These are phyloP conservation scores for Turritis glabra DNA, from an alignment of 345 rosid genomes.

Conservation along the genomic window DNA sequence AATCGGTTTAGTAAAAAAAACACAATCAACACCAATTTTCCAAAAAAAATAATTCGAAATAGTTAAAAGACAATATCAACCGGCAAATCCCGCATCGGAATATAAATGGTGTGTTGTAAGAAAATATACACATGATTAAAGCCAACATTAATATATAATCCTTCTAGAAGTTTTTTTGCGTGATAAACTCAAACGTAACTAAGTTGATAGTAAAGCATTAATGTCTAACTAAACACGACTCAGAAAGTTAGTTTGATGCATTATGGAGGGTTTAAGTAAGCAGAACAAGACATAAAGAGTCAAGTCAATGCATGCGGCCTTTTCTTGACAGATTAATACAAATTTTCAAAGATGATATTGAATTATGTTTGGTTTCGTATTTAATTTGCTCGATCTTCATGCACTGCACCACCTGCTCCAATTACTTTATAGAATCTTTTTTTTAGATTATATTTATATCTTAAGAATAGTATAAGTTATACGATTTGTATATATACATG, in stretches of 20 bases:
- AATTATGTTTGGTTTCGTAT: neutral
- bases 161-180: neutral
- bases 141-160: neutral
- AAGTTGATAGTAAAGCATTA: neutral
- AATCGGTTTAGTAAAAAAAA: neutral
- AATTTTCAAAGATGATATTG: neutral
- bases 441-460: too few species aligned
- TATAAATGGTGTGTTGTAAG: neutral
- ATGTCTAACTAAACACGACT: slow-evolving; percentile 3
- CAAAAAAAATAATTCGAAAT: neutral
- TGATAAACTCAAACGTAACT: neutral
- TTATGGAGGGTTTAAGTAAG: slow-evolving; percentile 5
- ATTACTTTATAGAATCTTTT: too few species aligned
- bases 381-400: neutral
- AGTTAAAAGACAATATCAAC: neutral
- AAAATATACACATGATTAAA: neutral
- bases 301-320: slow-evolving; percentile 31
- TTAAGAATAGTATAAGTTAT: too few species aligned
- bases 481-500: neutral
- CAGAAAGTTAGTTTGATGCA: neutral
- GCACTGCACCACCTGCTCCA: slow-evolving; percentile 4
- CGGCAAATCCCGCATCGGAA: neutral
- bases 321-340: neutral
- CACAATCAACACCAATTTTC: neutral
- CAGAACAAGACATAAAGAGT: slow-evolving; percentile 17